Conservation (phyloP, 306 rosid species). For the Dalbergia oliveri region DNA sequence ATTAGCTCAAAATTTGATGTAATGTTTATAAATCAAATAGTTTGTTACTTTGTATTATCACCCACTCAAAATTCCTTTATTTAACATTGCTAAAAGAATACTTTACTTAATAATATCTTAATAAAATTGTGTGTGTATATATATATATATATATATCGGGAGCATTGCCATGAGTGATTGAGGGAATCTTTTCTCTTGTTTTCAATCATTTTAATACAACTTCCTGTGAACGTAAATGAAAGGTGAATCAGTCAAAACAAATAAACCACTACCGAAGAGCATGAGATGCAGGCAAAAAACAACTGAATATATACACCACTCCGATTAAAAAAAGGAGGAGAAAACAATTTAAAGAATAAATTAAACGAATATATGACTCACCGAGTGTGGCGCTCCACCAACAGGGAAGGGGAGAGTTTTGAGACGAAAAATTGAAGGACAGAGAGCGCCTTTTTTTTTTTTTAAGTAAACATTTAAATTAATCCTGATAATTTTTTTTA, state of each 20-base stretch:
- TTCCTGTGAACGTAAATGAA: not conserved
- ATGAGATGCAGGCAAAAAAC: not conserved
- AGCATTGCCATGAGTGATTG: not conserved
- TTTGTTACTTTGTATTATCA: not conserved
- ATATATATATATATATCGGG: not conserved
- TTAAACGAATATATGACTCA: not conserved
- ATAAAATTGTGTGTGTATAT: too few species aligned
- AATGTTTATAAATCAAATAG: not conserved
- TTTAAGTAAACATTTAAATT: too few species aligned
- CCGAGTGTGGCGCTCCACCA: not conserved
- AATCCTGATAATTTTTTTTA: too few species aligned
- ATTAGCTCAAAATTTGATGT: not conserved
- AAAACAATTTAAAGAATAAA: not conserved
- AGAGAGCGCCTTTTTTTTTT: too few species aligned
- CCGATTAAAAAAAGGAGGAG: not conserved
- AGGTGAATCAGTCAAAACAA: not conserved
- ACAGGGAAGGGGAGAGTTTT: not conserved
- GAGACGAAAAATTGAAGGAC: not conserved
- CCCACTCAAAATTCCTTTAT: not conserved
- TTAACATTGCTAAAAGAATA: not conserved
- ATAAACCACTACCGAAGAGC: conserved; percentile 10
- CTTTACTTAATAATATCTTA: not conserved
- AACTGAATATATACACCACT: conserved; percentile 16
- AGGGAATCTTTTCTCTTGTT: not conserved
- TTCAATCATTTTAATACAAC: conserved; percentile 5